A percentile compares a stretch with the other conserved stretches of the same genome.
These are phyloP conservation scores for Plantago major DNA, from an alignment of 257 asterid genomes.

Conservation along the genomic window DNA sequence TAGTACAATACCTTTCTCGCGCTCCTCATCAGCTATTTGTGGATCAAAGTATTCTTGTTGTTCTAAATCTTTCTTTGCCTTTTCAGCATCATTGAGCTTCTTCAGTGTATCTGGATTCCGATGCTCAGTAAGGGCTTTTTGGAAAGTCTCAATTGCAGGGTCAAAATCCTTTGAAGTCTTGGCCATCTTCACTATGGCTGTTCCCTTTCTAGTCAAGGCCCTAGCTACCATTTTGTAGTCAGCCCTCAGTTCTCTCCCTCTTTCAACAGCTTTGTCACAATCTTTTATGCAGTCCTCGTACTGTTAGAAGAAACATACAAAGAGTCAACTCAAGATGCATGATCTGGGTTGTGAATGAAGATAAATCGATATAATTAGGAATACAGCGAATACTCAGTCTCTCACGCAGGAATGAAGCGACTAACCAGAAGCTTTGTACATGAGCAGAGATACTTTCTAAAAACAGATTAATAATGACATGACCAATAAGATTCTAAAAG, in stretches of 20 bases:
- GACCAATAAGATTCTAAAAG: no score
- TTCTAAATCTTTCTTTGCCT: conserved; percentile 87
- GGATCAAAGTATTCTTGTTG: conserved; percentile 86
- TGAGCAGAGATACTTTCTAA: no score
- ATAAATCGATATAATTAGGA: no score
- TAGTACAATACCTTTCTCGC: conserved; percentile 67
- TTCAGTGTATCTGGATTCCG: conserved; percentile 92
- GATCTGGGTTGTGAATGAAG: no score
- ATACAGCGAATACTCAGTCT: no score
- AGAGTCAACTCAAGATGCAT: no score
- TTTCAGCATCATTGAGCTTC: conserved; percentile 88
- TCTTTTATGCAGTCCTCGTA: conserved; percentile 80
- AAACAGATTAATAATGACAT: no score
- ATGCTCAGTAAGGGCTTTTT: conserved; percentile 90
- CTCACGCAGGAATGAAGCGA: no score
- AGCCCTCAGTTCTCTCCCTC: conserved; percentile 82
- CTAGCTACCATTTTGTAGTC: conserved; percentile 90
- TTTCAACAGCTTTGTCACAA: conserved; percentile 93
- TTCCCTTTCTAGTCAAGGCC: conserved; percentile 91
- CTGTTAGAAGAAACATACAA: conserved; percentile 26
- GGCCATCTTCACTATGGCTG: conserved; percentile 78
- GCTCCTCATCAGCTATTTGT: conserved; percentile 86
- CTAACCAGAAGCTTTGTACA: no score
- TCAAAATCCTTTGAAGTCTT: conserved; percentile 74
- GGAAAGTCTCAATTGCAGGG: conserved; percentile 79